Base-by-base conservation (phyloP, 805 yeast species). In the Komagataella pastoris region DNA sequence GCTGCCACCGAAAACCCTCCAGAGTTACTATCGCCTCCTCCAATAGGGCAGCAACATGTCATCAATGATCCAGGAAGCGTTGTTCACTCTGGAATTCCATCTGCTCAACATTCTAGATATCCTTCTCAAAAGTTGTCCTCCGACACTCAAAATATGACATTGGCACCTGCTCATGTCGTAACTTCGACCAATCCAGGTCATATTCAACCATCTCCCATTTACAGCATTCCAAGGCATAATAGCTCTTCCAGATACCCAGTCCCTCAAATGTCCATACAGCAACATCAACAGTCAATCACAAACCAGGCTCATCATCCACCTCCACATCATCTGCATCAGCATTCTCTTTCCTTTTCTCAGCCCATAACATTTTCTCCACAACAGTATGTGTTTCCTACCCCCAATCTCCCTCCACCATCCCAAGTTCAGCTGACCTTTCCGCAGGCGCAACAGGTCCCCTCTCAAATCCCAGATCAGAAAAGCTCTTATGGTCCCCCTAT, bases 261-360 rank as follows among this genome's bases (percentile, higher is more conserved):
- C 48, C 30, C 49, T 46, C 47, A 45, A 52, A 17, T 44, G 49
- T 17, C 52, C 54, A n/a, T 24, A 40, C 24, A 54, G 44, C 40
- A 51, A 40, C 44, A 51, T 49, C 24, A 17, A 48, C 44, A 44
- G 44, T 44, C 47, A 36, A 21, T 14, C 46, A 43, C 23, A 45
- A 30, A 30, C 40, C 40, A 30, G 14, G 40, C 14, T 30, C 40
- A 30, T 30, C 40, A 10, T 12, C 40, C 57, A 8, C 53, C 51
- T 17, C 56, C 50, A 6, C 45, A 47, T 30, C 40, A 30, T 47
- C 46, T 47, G 43, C 51, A 7, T 48, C 50, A 36, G 54, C 51
- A 43, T 50, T 48, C 45, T 51, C 53, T 8, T 51, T 52, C 46
- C 48, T 56, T 14, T 12, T 51, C 36, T 17, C 51, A 7, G 44